A percentile compares a stretch with the other conserved stretches of the same genome.
Evolutionary conservation across 2,329 filamentous ascomycete species (phyloP).

Genomic region (Aspergillus cejpii): DNA sequence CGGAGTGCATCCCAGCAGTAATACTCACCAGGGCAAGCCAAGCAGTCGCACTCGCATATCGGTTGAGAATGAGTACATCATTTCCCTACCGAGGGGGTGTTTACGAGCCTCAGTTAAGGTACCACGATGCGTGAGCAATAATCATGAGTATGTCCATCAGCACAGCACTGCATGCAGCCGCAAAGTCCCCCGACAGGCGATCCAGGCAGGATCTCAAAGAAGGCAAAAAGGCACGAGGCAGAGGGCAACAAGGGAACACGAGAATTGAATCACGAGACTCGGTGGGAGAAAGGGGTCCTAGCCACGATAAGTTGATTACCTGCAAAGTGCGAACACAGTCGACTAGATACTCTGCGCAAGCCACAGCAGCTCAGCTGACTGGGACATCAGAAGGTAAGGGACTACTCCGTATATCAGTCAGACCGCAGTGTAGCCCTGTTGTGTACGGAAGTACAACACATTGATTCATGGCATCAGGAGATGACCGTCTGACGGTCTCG

Average conservation of each 20-base stretch:
- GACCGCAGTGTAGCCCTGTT: constrained; percentile 15
- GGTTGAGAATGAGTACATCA: too few relatives aligned
- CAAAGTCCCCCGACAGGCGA: too few relatives aligned
- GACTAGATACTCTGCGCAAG: constrained; percentile 11
- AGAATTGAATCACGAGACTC: background rate
- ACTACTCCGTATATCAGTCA: constrained; percentile 3
- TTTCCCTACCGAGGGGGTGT: too few relatives aligned
- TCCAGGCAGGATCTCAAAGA: background rate
- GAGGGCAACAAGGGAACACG: background rate
- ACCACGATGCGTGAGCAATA: too few relatives aligned
- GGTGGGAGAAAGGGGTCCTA: too few relatives aligned
- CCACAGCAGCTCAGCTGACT: constrained; percentile 13
- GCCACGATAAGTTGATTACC: background rate
- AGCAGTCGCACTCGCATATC: too few relatives aligned
- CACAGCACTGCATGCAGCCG: background rate
- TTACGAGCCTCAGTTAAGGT: too few relatives aligned
- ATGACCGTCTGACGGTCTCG: background rate
- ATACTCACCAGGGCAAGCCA: too few relatives aligned
- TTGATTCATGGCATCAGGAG: constrained; percentile 4
- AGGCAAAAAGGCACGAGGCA: background rate
- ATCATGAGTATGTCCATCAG: background rate
- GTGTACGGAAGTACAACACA: constrained; percentile 14
- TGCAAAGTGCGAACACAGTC: constrained; percentile 9
- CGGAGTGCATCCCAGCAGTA: too few relatives aligned
- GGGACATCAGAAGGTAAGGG: constrained; percentile 1